These are phyloP conservation scores for Verticillium dahliae DNA, from an alignment of 2,329 filamentous ascomycete species.

Conservation along the genomic window DNA sequence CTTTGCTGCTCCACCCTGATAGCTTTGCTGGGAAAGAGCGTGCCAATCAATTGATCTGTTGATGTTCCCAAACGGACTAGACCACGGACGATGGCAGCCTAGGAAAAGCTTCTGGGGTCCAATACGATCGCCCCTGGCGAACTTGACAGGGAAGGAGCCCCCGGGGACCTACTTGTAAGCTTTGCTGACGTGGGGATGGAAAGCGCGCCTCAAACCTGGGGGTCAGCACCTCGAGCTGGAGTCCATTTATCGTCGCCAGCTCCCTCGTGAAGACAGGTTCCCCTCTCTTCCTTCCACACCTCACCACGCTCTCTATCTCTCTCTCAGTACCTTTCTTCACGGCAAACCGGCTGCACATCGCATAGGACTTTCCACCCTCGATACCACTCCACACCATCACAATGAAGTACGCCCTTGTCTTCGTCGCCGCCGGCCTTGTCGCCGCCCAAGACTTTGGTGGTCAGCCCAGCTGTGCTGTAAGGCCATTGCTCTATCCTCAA, in stretches of 20 bases:
- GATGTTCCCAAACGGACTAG: not conserved
- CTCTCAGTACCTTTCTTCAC: not conserved
- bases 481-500: constrained; percentile 10
- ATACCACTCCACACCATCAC: constrained; percentile 12
- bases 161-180: not conserved
- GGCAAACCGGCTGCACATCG: not conserved
- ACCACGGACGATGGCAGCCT: not conserved
- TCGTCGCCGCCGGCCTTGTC: constrained; percentile 27
- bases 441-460: constrained; percentile 29
- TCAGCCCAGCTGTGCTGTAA: constrained; percentile 33
- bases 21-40: no score
- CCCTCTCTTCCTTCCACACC: not conserved
- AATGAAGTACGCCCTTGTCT: constrained; percentile 32
- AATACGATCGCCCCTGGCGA: not conserved
- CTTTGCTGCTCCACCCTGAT: no score
- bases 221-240: not conserved
- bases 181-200: not conserved
- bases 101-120: not conserved
- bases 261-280: not conserved
- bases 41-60: no score
- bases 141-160: not conserved
- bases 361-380: not conserved
- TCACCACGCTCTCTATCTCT: not conserved
- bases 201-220: not conserved
- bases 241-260: not conserved